Evolutionary conservation across 2,329 filamentous ascomycete genomes (phyloP), one percentile per base, ranked within the genome.

Genomic region (Apiospora koreana): DNA sequence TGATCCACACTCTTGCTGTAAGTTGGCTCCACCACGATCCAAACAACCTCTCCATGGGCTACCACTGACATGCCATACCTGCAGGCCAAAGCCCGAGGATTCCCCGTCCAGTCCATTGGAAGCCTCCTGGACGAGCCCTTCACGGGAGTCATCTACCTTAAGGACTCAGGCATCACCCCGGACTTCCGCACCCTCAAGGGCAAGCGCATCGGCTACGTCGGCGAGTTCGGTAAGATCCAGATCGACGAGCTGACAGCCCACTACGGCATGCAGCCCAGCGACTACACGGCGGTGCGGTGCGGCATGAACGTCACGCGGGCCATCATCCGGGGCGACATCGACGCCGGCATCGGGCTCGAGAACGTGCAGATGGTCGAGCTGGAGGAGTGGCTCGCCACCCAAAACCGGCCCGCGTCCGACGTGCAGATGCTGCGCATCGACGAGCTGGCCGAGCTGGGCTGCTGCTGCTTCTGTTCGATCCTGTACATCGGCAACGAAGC

Each of bases 351-450:
- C 76, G 92, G 92, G 23, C 88, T 94, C 6, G 92, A 94, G 81
- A 94, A 94, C 77, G 92, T 94, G 8, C 92, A 94, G 81, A 94
- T 94, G 92, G 92, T 94, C 58, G 92, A 94, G 81, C 86, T 94
- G 1, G 92, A 92, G 79, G 91, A 93, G 77, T 94, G 92, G 92
- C 89, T 94, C 25, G 85, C 85, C 0, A 72, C 78, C 0, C 90
- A 93, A 78, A 86, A 86, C 74, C 90, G 91, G 1, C 86, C 89
- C 71, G 87, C 87, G 78, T 82, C 84, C 18, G 92, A 94, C 73
- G 92, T 94, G 9, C 90, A 93, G 81, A 94, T 94, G 92, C 88
- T 94, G 23, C 90, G 92, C 76, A 94, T 94, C 77, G 92, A 94
- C 79, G 88, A 94, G 83, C 90, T 94, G 38, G 92, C 92, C 43